These are phyloP conservation scores for Fallopia convolvulus DNA, from an alignment of 148 eudicot species.

Conservation along the genomic window DNA sequence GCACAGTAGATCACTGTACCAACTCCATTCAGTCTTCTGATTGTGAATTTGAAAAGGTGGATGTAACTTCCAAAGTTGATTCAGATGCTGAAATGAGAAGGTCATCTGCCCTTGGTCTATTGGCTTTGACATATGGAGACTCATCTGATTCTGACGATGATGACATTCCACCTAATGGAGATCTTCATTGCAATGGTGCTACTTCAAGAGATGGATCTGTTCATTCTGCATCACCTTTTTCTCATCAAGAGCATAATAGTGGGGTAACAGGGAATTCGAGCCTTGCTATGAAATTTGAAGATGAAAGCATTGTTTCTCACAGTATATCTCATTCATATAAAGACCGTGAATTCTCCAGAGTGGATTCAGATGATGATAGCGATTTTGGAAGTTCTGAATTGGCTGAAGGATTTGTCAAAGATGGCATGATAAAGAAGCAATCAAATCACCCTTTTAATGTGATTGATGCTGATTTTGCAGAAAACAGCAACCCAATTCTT, in stretches of 20 bases:
- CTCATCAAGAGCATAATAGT: conserved; percentile 23
- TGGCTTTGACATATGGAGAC: conserved; percentile 77
- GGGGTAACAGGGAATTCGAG: conserved; percentile 19
- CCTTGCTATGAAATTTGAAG: background rate
- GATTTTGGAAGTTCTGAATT: conserved; percentile 25
- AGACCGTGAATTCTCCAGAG: conserved; percentile 20
- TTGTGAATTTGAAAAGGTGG: conserved; percentile 16
- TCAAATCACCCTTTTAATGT: conserved; percentile 16
- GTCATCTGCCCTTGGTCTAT: conserved; percentile 77
- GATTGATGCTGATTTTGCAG: conserved; percentile 15
- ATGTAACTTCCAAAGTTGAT: background rate
- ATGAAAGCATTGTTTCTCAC: background rate
- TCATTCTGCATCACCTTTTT: conserved; percentile 24
- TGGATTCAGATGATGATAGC: conserved; percentile 23
- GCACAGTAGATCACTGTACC: background rate
- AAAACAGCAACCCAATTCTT: conserved; percentile 14
- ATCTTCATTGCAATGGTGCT: background rate
- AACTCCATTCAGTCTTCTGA: conserved; percentile 29
- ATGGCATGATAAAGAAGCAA: background rate
- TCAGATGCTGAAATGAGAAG: conserved; percentile 22
- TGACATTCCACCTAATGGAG: conserved; percentile 31
- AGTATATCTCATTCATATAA: background rate
- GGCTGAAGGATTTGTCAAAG: conserved; percentile 29
- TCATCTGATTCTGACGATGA: conserved; percentile 83
- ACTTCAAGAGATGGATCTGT: conserved; percentile 19